phyloP scores from a whole-genome alignment of 2,329 filamentous ascomycete genomes.

The Chrysoporthe cubensis region DNA sequence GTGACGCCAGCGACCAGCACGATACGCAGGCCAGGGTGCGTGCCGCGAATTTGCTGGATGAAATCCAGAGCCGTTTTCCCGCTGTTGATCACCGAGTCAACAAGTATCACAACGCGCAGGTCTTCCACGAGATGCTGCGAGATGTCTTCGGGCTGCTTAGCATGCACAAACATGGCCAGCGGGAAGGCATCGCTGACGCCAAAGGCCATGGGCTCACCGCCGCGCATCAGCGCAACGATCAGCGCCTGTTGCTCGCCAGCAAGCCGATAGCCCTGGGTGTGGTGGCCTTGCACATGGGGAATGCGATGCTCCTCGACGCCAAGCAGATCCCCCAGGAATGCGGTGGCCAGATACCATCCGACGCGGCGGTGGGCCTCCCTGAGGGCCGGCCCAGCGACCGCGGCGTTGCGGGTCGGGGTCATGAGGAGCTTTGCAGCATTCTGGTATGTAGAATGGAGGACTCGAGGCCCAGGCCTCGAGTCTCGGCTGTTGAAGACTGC shows the following conservation, averaged over 20 bases:
- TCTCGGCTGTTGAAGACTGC: slow-evolving; percentile 31
- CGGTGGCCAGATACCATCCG: slow-evolving; percentile 57
- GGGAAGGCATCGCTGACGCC: slow-evolving; percentile 60
- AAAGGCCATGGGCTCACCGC: slow-evolving; percentile 63
- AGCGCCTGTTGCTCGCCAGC: slow-evolving; percentile 50
- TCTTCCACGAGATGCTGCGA: slow-evolving; percentile 44
- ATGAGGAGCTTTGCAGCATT: slow-evolving; percentile 53
- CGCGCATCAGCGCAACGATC: slow-evolving; percentile 65
- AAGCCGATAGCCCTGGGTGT: slow-evolving; percentile 50
- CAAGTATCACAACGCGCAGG: slow-evolving; percentile 51
- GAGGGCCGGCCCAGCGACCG: slow-evolving; percentile 48
- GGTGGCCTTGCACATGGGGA: slow-evolving; percentile 55
- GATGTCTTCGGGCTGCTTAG: slow-evolving; percentile 45
- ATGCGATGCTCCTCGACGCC: slow-evolving; percentile 55
- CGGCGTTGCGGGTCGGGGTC: slow-evolving; percentile 56
- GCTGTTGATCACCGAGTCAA: slow-evolving; percentile 64
- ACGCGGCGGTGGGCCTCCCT: slow-evolving; percentile 51
- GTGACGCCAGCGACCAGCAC: slow-evolving; percentile 57
- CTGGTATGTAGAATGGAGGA: slow-evolving; percentile 28
- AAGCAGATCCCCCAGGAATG: slow-evolving; percentile 51
- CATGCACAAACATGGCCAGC: slow-evolving; percentile 55
- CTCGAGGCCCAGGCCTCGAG: slow-evolving; percentile 14
- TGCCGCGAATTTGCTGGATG: slow-evolving; percentile 48
- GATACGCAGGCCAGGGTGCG: slow-evolving; percentile 47
- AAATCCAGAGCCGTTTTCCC: slow-evolving; percentile 55